Percentiles rank a stretch among this genome's conserved stretches.
Evolutionary conservation across 164 flowering plant genomes (phyloP).

Genomic region (Aristolochia contorta): DNA sequence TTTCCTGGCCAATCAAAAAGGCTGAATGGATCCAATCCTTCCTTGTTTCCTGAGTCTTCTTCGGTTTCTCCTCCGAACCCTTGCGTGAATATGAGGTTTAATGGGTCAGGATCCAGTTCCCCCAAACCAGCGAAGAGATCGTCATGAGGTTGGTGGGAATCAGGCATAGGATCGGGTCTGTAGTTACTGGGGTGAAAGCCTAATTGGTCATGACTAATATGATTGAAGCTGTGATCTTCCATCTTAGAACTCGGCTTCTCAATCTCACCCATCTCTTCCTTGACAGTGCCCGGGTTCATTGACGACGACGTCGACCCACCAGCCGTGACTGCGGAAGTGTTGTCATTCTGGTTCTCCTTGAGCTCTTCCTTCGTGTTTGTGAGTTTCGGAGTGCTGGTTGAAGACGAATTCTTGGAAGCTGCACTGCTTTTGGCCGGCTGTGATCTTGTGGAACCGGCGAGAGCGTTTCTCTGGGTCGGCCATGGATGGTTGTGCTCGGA

Average conservation of each 20-base stretch:
- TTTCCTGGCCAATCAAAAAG: conserved; percentile 54
- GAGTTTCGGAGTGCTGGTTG: conserved; percentile 12
- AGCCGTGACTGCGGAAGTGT: conserved; percentile 1
- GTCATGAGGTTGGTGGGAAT: conserved; percentile 21
- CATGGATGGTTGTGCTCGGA: conserved; percentile 96
- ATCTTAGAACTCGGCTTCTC: conserved; percentile 14
- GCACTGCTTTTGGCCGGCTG: conserved; percentile 36
- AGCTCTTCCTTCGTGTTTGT: conserved; percentile 32
- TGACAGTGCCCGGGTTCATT: conserved; percentile 14
- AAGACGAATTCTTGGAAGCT: conserved; percentile 19
- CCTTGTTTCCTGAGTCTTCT: conserved; percentile 21
- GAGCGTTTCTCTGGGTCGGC: conserved; percentile 92
- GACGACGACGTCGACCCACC: conserved; percentile 5
- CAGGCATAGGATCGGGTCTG: conserved; percentile 27
- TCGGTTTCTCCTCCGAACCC: conserved; percentile 25
- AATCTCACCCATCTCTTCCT: conserved; percentile 37
- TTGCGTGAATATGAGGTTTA: conserved; percentile 38
- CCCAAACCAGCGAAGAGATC: conserved; percentile 65
- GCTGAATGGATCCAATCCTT: conserved; percentile 42
- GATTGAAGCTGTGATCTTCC: conserved; percentile 20
- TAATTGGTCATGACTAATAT: not conserved
- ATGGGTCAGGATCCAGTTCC: conserved; percentile 55
- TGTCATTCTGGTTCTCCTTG: conserved; percentile 18
- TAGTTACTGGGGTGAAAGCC: conserved; percentile 7
- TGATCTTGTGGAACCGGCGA: conserved; percentile 77